A percentile compares a stretch with the other conserved stretches of the same genome.
Evolutionary conservation across 371 early-diverging fungal genomes (phyloP).

Genomic region (Rhizopus arrhizus): DNA sequence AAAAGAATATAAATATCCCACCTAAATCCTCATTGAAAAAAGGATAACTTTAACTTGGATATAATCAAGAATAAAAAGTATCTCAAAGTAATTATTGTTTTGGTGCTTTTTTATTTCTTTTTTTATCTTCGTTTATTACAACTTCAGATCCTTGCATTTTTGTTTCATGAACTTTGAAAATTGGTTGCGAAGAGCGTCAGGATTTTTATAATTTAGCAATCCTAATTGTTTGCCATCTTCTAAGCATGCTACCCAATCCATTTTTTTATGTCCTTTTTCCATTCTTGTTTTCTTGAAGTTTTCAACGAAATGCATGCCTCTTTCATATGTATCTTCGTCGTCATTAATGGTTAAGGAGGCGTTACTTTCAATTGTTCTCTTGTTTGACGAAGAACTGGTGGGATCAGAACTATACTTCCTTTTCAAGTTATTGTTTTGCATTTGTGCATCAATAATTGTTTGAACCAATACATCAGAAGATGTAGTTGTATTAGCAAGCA

Average conservation of each 20-base stretch:
- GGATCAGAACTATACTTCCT: constrained; percentile 5
- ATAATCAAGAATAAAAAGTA: too few relatives aligned
- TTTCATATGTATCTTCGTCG: constrained; percentile 7
- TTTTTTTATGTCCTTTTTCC: constrained; percentile 12
- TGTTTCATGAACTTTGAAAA: not conserved
- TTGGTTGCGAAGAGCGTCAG: constrained; percentile 3
- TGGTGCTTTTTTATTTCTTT: too few relatives aligned
- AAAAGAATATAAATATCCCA: too few relatives aligned
- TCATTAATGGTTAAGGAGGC: constrained; percentile 2
- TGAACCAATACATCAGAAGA: constrained; percentile 12
- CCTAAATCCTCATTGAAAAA: too few relatives aligned
- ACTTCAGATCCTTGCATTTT: too few relatives aligned
- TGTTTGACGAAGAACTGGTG: not conserved
- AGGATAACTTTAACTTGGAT: too few relatives aligned
- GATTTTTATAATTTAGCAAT: too few relatives aligned
- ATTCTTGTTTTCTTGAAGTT: constrained; percentile 7
- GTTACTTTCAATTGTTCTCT: constrained; percentile 3
- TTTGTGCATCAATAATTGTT: constrained; percentile 5
- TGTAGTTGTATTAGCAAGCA: constrained; percentile 12
- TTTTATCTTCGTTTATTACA: too few relatives aligned
- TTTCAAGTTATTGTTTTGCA: constrained; percentile 1
- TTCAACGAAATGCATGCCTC: constrained; percentile 5
- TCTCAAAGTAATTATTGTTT: too few relatives aligned
- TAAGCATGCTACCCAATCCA: constrained; percentile 17
- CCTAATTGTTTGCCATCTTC: constrained; percentile 5